Evolutionary conservation across 169 alveolate species (phyloP), one percentile per base, ranked within the genome.

Genomic region (Cryptosporidium viatorum): DNA sequence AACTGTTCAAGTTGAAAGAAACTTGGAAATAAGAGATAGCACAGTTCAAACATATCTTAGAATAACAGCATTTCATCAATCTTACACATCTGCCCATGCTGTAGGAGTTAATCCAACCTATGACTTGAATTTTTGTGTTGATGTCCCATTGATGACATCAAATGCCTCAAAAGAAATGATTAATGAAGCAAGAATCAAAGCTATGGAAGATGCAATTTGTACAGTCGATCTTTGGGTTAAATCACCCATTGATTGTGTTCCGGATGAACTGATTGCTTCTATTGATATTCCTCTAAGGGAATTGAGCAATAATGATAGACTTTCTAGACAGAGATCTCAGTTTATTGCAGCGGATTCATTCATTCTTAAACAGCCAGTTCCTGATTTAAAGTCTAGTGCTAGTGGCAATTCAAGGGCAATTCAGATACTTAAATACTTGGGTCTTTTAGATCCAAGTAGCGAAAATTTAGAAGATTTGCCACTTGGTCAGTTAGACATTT

Each of bases 61-160:
- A 62, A 80, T 80, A 10, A 80, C 89, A 58, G 89, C 89, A 18
- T 80, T 80, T 37, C 89, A 80, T 37, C 89, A 80, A 65, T 60
- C 89, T 31, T 80, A 80, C 26, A 80, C 89, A 0, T 80, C 89
- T 29, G 89, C 89, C 21, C 89, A 80, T 67, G 89, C 89, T 10
- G 89, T 80, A 33, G 89, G 89, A 23, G 75, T 80, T 14, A 80
- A 80, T 39, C 89, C 89, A 80, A 80, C 89, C 1, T 80, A 80
- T 33, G 89, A 80, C 43, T 31, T 80, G 68, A 80, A 80, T 10
- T 80, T 80, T 65, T 80, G 80, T 41, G 89, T 80, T 21, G 89
- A 80, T 5, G 89, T 80, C 52, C 89, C 89, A 60, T 39, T 80
- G 4, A 62, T 60, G 68, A 65, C 89, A 29, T 60, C 84, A 29